Evolutionary conservation across 2,329 filamentous ascomycete genomes (phyloP).

Genomic region (Cladosporium sp.): DNA sequence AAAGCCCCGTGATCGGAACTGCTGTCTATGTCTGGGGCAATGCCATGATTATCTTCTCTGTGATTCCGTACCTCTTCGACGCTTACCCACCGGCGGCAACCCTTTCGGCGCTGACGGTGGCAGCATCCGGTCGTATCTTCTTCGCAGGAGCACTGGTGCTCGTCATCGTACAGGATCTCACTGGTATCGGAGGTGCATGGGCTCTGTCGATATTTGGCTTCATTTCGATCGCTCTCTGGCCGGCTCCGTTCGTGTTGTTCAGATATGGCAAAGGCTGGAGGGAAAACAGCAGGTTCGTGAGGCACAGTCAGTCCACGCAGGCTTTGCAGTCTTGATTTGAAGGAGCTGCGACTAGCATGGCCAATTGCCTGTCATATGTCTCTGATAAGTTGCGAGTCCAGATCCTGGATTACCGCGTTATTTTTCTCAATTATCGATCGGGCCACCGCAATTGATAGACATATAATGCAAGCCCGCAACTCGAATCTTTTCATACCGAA

Average conservation of each 20-base stretch:
- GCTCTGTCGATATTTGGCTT: slow-evolving; percentile 33
- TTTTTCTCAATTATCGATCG: neutral
- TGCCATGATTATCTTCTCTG: slow-evolving; percentile 35
- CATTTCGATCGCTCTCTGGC: slow-evolving; percentile 26
- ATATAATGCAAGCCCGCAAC: no score
- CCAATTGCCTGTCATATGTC: neutral
- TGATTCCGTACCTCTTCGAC: slow-evolving; percentile 41
- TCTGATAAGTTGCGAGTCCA: neutral
- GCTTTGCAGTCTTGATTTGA: neutral
- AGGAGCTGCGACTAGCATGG: neutral
- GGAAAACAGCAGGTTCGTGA: slow-evolving; percentile 15
- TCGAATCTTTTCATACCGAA: neutral
- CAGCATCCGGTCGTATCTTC: slow-evolving; percentile 33
- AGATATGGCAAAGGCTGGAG: slow-evolving; percentile 20
- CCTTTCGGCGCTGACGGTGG: slow-evolving; percentile 38
- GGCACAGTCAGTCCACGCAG: neutral
- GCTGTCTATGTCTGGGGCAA: slow-evolving; percentile 37
- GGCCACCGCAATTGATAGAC: neutral
- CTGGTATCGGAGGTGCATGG: slow-evolving; percentile 31
- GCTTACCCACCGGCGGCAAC: slow-evolving; percentile 39
- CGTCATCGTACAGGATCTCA: slow-evolving; percentile 35
- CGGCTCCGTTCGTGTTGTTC: slow-evolving; percentile 21
- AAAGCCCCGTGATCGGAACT: slow-evolving; percentile 37
- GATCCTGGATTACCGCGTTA: no score
- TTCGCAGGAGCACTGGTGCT: slow-evolving; percentile 36